phyloP scores from a whole-genome alignment of 2,329 filamentous ascomycete genomes.

The Pseudocercospora fijiensis region DNA sequence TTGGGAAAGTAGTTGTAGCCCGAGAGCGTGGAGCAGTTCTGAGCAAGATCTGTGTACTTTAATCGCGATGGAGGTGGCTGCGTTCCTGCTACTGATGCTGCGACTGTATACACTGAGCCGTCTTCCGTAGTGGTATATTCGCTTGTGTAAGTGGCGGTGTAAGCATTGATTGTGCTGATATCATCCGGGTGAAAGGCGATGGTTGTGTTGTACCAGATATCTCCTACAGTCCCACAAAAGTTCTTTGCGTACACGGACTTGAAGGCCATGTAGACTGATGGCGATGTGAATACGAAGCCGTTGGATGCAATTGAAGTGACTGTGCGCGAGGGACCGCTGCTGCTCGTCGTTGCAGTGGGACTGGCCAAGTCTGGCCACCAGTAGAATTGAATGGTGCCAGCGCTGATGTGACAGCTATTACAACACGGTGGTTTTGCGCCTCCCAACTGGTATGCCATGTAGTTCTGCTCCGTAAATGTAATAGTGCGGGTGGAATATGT shows the following conservation, averaged over 20 bases:
- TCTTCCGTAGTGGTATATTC: not conserved
- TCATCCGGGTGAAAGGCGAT: slow-evolving; percentile 17
- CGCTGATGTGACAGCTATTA: slow-evolving; percentile 10
- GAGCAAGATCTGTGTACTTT: slow-evolving; percentile 13
- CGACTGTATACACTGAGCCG: not conserved
- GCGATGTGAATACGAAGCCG: slow-evolving; percentile 17
- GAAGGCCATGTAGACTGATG: slow-evolving; percentile 18
- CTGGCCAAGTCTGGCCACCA: slow-evolving; percentile 18
- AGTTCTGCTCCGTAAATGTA: slow-evolving; percentile 9
- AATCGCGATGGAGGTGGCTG: slow-evolving; percentile 10
- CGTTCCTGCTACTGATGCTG: not conserved
- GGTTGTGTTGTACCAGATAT: slow-evolving; percentile 14
- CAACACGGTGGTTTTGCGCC: slow-evolving; percentile 19
- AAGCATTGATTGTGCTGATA: slow-evolving; percentile 15
- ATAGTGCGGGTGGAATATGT: slow-evolving; percentile 16
- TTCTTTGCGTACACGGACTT: slow-evolving; percentile 14
- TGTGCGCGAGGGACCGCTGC: not conserved
- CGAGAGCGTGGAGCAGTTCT: slow-evolving; percentile 16
- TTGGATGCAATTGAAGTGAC: slow-evolving; percentile 7
- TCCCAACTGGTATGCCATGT: slow-evolving; percentile 13
- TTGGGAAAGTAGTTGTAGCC: slow-evolving; percentile 16
- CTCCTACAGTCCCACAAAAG: slow-evolving; percentile 15
- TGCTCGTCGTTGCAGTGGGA: slow-evolving; percentile 1
- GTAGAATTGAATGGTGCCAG: slow-evolving; percentile 18
- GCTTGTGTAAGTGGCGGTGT: slow-evolving; percentile 6